These are phyloP conservation scores for Phyllosticta citriasiana DNA, from an alignment of 2,329 filamentous ascomycete species.

Conservation along the genomic window DNA sequence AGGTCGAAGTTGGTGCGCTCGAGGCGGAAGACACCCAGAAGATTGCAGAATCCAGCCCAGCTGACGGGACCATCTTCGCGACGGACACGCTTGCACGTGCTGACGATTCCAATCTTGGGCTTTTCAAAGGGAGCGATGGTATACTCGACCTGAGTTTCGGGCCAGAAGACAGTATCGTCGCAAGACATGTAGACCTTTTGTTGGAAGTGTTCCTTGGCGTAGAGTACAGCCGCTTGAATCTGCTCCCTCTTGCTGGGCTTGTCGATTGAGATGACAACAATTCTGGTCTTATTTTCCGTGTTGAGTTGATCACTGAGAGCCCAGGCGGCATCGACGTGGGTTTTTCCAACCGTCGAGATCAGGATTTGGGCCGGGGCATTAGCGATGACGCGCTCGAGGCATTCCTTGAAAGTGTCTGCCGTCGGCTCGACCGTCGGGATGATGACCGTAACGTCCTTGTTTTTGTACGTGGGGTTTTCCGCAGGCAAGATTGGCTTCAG, in stretches of 20 bases:
- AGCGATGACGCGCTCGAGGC: constrained; percentile 30
- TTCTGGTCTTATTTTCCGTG: constrained; percentile 11
- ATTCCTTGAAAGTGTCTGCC: constrained; percentile 32
- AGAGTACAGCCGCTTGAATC: constrained; percentile 31
- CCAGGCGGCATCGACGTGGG: constrained; percentile 16
- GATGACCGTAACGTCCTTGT: constrained; percentile 40
- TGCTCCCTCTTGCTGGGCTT: constrained; percentile 41
- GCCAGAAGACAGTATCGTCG: constrained; percentile 48
- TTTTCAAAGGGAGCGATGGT: constrained; percentile 30
- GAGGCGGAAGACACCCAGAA: constrained; percentile 20
- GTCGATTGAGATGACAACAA: constrained; percentile 12
- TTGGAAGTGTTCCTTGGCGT: background rate
- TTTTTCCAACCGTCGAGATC: constrained; percentile 36
- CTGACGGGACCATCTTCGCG: background rate
- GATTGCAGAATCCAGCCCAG: constrained; percentile 15
- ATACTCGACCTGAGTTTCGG: constrained; percentile 30
- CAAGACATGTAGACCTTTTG: constrained; percentile 35
- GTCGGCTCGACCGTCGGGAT: constrained; percentile 42
- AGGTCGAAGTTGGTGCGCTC: constrained; percentile 27
- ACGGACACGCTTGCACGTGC: constrained; percentile 7
- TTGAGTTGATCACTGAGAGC: background rate
- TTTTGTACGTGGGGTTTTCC: constrained; percentile 21
- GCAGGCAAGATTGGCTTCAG: constrained; percentile 29
- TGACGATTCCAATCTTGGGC: constrained; percentile 11
- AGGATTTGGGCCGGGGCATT: constrained; percentile 33